These are phyloP conservation scores for Epichloe gansuensis DNA, from an alignment of 2,329 filamentous ascomycete species.

Conservation along the genomic window DNA sequence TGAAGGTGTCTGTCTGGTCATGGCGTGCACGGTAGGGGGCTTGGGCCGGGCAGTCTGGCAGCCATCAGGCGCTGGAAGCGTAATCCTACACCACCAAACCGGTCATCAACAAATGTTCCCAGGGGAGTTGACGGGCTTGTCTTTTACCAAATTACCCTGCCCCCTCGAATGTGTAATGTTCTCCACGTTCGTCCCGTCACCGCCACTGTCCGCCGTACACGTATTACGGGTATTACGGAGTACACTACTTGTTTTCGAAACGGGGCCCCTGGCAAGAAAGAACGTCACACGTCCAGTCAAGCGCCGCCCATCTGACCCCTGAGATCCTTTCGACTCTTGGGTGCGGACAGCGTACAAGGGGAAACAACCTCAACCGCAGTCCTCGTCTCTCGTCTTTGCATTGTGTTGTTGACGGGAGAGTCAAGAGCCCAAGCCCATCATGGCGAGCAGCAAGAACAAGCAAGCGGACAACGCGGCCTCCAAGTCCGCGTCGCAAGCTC, in stretches of 20 bases:
- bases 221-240: background rate
- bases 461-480: slow-evolving; percentile 10
- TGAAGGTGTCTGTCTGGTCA: too few species aligned
- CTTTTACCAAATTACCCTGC: too few species aligned
- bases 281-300: slow-evolving; percentile 4
- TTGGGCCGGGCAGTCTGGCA: too few species aligned
- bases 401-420: slow-evolving; percentile 5
- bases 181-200: background rate
- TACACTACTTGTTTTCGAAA: slow-evolving; percentile 5
- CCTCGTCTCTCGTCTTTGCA: slow-evolving; percentile 4
- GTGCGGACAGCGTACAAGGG: slow-evolving; percentile 14
- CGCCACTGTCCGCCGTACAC: background rate
- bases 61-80: too few species aligned
- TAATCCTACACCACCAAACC: too few species aligned
- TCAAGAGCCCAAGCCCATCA: slow-evolving; percentile 2
- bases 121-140: too few species aligned
- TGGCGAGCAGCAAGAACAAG: slow-evolving; percentile 14
- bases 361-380: background rate
- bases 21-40: too few species aligned
- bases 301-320: slow-evolving; percentile 14
- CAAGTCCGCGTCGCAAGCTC: slow-evolving; percentile 17
- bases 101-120: too few species aligned
- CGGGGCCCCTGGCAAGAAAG: background rate
- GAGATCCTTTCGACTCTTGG: slow-evolving; percentile 9
- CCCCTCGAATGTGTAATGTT: too few species aligned